Conservation (phyloP, 306 rosid species). For the Lathyrus oleraceus region DNA sequence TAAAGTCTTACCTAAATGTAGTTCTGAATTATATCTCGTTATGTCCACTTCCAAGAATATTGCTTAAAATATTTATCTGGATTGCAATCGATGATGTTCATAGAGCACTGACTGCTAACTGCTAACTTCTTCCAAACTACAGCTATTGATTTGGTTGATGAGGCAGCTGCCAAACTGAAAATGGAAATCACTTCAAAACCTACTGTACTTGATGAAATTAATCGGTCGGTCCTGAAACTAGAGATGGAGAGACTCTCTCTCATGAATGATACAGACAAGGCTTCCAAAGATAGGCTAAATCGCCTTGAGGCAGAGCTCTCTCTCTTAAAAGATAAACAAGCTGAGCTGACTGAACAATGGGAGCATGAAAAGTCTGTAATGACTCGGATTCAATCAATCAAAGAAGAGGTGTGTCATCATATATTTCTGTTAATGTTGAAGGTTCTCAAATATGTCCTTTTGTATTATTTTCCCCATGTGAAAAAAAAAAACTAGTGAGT, state of each 20-base stretch:
- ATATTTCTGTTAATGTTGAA: too few species aligned
- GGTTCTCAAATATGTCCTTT: too few species aligned
- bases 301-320: constrained; percentile 92
- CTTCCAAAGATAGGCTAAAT: constrained; percentile 79
- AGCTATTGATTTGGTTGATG: constrained; percentile 98
- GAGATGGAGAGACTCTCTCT: constrained; percentile 98
- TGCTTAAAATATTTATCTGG: constrained; percentile 10
- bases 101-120: constrained; percentile 32
- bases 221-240: constrained; percentile 81
- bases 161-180: constrained; percentile 97
- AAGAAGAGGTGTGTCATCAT: constrained; percentile 72
- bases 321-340: constrained; percentile 81
- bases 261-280: constrained; percentile 85
- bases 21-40: neutral
- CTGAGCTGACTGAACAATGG: constrained; percentile 85
- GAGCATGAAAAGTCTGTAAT: constrained; percentile 96
- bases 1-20: neutral
- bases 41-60: neutral
- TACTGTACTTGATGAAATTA: constrained; percentile 89
- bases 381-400: constrained; percentile 95
- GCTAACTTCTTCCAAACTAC: constrained; percentile 42
- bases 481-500: constrained; percentile 6
- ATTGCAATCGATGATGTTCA: constrained; percentile 14
- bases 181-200: constrained; percentile 99
- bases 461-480: neutral